These are phyloP conservation scores for Fusarium siculi DNA, from an alignment of 2,329 filamentous ascomycete genomes.

Conservation along the genomic window DNA sequence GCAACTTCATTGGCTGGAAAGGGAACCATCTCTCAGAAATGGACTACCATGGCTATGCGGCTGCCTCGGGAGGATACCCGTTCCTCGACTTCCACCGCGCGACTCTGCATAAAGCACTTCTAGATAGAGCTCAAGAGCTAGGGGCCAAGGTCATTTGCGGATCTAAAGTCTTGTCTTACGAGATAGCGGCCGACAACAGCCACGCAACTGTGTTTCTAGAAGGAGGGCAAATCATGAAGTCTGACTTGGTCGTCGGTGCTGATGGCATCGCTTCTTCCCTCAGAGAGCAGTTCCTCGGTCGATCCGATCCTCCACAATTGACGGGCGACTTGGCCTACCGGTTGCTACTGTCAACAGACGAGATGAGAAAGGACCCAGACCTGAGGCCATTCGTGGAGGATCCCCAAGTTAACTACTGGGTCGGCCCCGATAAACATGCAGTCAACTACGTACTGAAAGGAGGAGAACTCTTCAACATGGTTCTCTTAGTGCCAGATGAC, in stretches of 20 bases:
- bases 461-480: conserved; percentile 2
- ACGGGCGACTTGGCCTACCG: conserved; percentile 68
- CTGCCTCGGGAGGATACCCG: conserved; percentile 44
- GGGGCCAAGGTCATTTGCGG: background rate
- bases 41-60: conserved; percentile 38
- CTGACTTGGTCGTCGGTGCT: conserved; percentile 1
- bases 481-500: conserved; percentile 2
- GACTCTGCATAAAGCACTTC: background rate
- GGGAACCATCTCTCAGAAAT: conserved; percentile 40
- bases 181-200: background rate
- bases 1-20: conserved; percentile 43
- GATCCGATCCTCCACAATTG: conserved; percentile 7
- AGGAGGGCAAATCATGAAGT: background rate
- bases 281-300: conserved; percentile 7
- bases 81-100: conserved; percentile 58
- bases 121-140: background rate
- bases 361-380: conserved; percentile 58
- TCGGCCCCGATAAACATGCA: conserved; percentile 62
- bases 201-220: background rate
- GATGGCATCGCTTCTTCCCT: background rate
- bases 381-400: conserved; percentile 56
- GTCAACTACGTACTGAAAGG: conserved; percentile 59
- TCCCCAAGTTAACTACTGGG: conserved; percentile 64
- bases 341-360: conserved; percentile 58
- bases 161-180: background rate